These are phyloP conservation scores for Coprinopsis sp. DNA, from an alignment of 768 basidiomycete species.

Conservation along the genomic window DNA sequence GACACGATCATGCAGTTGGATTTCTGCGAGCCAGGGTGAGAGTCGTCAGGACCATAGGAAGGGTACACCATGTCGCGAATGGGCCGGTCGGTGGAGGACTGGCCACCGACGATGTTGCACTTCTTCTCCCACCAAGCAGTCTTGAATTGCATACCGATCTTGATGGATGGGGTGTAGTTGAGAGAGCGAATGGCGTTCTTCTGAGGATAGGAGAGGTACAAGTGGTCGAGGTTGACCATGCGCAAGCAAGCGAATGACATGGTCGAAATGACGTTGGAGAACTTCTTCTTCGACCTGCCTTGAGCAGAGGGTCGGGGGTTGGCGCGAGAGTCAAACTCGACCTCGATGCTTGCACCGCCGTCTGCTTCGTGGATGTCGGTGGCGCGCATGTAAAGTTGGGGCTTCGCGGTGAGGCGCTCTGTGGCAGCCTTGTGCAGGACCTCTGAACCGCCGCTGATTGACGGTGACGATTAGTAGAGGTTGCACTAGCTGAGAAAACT, in stretches of 20 bases:
- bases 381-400: constrained; percentile 7
- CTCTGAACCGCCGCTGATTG: constrained; percentile 15
- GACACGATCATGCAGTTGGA: constrained; percentile 16
- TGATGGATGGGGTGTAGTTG: constrained; percentile 32
- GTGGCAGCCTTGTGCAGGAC: constrained; percentile 14
- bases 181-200: constrained; percentile 33
- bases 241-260: constrained; percentile 34
- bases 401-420: constrained; percentile 5
- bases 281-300: constrained; percentile 14
- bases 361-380: background rate
- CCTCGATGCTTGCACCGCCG: constrained; percentile 8
- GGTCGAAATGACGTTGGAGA: constrained; percentile 39
- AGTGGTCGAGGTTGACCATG: constrained; percentile 24
- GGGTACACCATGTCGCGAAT: constrained; percentile 34
- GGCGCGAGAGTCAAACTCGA: constrained; percentile 9
- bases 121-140: constrained; percentile 40
- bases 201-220: constrained; percentile 17
- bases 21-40: constrained; percentile 6
- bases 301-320: constrained; percentile 11
- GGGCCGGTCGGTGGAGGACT: constrained; percentile 29
- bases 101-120: constrained; percentile 24
- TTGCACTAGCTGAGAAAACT: background rate
- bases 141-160: constrained; percentile 41
- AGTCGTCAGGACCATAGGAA: constrained; percentile 27
- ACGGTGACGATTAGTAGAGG: background rate